Evolutionary conservation across 768 basidiomycete genomes (phyloP).

Genomic region (Psilocybe tampanensis): DNA sequence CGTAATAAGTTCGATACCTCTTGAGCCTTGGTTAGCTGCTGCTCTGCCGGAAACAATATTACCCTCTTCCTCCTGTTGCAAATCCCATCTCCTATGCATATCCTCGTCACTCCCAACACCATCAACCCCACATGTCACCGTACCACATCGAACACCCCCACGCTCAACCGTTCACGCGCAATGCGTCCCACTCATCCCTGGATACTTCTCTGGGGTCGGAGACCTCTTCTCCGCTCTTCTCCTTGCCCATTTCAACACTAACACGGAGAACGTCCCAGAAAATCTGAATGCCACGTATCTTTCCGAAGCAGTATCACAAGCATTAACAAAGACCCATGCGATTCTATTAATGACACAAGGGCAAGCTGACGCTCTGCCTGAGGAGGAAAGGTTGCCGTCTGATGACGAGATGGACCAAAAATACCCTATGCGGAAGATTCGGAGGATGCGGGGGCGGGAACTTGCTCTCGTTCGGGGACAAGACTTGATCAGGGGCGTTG

Average conservation of each 20-base stretch:
- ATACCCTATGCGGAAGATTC: slow-evolving; percentile 65
- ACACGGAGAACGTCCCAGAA: slow-evolving; percentile 26
- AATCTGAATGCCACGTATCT: slow-evolving; percentile 37
- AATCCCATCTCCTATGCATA: slow-evolving; percentile 76
- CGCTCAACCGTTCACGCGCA: slow-evolving; percentile 63
- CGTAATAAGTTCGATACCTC: slow-evolving; percentile 88
- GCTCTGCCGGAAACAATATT: slow-evolving; percentile 51
- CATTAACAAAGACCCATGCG: slow-evolving; percentile 76
- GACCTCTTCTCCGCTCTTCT: slow-evolving; percentile 95
- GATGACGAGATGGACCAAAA: slow-evolving; percentile 77
- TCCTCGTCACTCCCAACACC: slow-evolving; percentile 55
- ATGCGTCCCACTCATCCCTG: slow-evolving; percentile 76
- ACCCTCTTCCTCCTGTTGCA: slow-evolving; percentile 30
- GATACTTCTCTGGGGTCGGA: slow-evolving; percentile 96
- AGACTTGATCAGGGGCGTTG: slow-evolving; percentile 57
- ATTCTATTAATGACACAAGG: slow-evolving; percentile 65
- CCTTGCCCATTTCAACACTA: slow-evolving; percentile 71
- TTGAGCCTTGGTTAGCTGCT: slow-evolving; percentile 59
- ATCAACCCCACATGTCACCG: slow-evolving; percentile 12
- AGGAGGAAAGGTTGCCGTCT: slow-evolving; percentile 58
- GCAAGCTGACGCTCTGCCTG: slow-evolving; percentile 56
- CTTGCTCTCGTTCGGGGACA: slow-evolving; percentile 82
- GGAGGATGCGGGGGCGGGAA: slow-evolving; percentile 85
- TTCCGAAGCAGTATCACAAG: slow-evolving; percentile 63
- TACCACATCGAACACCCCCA: slow-evolving; percentile 1